These are phyloP conservation scores for Colletotrichum salicis DNA, from an alignment of 2,329 filamentous ascomycete species.

Conservation along the genomic window DNA sequence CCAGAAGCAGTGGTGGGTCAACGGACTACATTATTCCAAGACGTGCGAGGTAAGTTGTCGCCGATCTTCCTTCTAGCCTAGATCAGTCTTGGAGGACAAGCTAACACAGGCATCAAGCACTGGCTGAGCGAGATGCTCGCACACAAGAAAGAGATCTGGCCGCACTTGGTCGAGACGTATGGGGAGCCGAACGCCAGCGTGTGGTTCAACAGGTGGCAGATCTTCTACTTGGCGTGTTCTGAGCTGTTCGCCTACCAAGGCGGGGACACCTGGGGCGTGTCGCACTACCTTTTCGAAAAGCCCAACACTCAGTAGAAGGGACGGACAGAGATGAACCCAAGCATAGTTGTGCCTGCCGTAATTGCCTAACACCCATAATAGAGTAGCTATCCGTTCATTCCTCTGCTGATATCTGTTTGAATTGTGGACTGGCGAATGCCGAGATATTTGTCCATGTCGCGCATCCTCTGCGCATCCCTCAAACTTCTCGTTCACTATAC, in stretches of 20 bases:
- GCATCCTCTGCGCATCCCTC: background rate
- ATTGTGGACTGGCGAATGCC: background rate
- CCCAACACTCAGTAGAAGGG: constrained; percentile 33
- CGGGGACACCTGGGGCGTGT: constrained; percentile 75
- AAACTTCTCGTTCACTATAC: background rate
- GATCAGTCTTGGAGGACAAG: background rate
- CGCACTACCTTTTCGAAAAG: constrained; percentile 75
- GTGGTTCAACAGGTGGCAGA: constrained; percentile 78
- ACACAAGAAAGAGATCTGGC: constrained; percentile 71
- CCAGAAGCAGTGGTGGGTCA: constrained; percentile 77
- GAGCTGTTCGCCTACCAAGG: constrained; percentile 74
- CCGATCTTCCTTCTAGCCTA: background rate
- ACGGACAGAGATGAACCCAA: background rate
- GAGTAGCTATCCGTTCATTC: background rate
- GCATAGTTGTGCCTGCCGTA: background rate
- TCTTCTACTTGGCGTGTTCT: constrained; percentile 78
- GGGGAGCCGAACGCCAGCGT: constrained; percentile 66
- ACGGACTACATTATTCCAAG: constrained; percentile 73
- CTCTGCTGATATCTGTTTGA: background rate
- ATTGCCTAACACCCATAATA: background rate
- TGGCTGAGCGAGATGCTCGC: constrained; percentile 71
- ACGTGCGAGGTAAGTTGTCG: constrained; percentile 69
- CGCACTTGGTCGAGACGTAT: constrained; percentile 72
- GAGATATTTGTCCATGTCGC: background rate
- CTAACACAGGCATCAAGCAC: constrained; percentile 50